Evolutionary conservation across 1,284 basidiomycete species (phyloP).

Genomic region (Pyrrhoderma noxium): DNA sequence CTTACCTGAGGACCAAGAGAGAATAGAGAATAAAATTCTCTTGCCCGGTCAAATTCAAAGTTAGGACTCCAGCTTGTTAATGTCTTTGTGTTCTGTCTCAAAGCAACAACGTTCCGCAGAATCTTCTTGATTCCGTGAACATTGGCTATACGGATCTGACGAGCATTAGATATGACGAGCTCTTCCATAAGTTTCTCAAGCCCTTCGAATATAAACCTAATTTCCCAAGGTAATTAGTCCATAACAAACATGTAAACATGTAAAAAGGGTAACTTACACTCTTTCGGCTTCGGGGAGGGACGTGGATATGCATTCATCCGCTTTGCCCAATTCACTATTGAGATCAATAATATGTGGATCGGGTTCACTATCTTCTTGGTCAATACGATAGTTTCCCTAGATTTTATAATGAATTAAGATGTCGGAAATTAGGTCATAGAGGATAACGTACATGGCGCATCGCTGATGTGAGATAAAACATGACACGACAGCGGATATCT

Average conservation of each 20-base stretch:
- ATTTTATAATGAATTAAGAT: slow-evolving; percentile 9
- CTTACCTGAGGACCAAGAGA: slow-evolving; percentile 65
- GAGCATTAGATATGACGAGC: slow-evolving; percentile 71
- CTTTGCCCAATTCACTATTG: slow-evolving; percentile 73
- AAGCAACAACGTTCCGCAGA: slow-evolving; percentile 81
- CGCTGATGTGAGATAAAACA: slow-evolving; percentile 77
- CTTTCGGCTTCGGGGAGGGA: slow-evolving; percentile 60
- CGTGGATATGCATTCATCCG: slow-evolving; percentile 63
- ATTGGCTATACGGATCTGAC: slow-evolving; percentile 67
- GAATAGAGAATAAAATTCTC: slow-evolving; percentile 80
- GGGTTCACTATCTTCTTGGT: slow-evolving; percentile 81
- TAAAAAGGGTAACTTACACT: slow-evolving; percentile 40
- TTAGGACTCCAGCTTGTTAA: slow-evolving; percentile 55
- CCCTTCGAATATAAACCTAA: slow-evolving; percentile 82
- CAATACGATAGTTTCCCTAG: slow-evolving; percentile 80
- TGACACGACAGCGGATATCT: slow-evolving; percentile 81
- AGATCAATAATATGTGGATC: slow-evolving; percentile 88
- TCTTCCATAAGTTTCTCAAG: slow-evolving; percentile 85
- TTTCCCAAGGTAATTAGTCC: neutral
- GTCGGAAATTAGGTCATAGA: slow-evolving; percentile 8
- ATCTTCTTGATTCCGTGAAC: slow-evolving; percentile 83
- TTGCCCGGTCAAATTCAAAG: slow-evolving; percentile 68
- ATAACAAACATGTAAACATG: neutral
- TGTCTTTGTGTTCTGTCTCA: slow-evolving; percentile 89
- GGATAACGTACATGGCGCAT: slow-evolving; percentile 55